Conservation (phyloP, 768 basidiomycete genomes). For the Psilocybe cubensis region DNA sequence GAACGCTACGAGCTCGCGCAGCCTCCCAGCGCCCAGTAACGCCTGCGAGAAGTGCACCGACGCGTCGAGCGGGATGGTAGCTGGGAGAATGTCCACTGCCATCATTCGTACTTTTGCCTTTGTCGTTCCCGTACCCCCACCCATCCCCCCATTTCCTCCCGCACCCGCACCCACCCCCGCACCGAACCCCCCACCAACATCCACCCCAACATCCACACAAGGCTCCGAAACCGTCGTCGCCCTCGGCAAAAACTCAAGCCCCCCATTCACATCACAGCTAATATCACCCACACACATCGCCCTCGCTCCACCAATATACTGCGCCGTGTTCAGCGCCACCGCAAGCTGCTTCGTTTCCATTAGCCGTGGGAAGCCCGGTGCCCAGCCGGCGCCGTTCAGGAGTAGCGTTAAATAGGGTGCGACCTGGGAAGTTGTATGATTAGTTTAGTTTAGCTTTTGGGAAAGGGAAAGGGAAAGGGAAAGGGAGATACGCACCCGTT, state of each 20-base stretch:
- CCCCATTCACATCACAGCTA: constrained; percentile 88
- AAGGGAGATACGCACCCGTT: constrained; percentile 48
- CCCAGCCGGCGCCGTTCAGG: constrained; percentile 89
- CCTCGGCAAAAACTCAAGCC: constrained; percentile 80
- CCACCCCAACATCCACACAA: too few species aligned
- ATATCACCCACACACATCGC: constrained; percentile 84
- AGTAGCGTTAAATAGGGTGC: constrained; percentile 86
- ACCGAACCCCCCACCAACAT: too few species aligned
- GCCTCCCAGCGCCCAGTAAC: constrained; percentile 62
- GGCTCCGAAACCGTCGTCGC: constrained; percentile 81
- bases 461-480: not conserved
- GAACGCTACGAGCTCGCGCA: constrained; percentile 54
- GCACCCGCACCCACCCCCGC: too few species aligned
- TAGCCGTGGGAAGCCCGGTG: constrained; percentile 74
- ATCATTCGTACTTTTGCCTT: constrained; percentile 85
- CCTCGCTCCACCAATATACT: constrained; percentile 53
- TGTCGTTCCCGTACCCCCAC: too few species aligned
- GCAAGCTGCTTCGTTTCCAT: constrained; percentile 71
- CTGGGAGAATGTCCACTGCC: constrained; percentile 90
- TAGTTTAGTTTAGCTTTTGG: not conserved
- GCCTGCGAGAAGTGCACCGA: constrained; percentile 73
- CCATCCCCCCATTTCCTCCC: too few species aligned
- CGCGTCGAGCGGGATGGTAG: constrained; percentile 82
- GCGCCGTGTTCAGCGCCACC: constrained; percentile 50
- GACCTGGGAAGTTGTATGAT: constrained; percentile 46